These are phyloP conservation scores for Pedinophyceae sp. DNA, from an alignment of 139 green algal genomes.

Conservation along the genomic window DNA sequence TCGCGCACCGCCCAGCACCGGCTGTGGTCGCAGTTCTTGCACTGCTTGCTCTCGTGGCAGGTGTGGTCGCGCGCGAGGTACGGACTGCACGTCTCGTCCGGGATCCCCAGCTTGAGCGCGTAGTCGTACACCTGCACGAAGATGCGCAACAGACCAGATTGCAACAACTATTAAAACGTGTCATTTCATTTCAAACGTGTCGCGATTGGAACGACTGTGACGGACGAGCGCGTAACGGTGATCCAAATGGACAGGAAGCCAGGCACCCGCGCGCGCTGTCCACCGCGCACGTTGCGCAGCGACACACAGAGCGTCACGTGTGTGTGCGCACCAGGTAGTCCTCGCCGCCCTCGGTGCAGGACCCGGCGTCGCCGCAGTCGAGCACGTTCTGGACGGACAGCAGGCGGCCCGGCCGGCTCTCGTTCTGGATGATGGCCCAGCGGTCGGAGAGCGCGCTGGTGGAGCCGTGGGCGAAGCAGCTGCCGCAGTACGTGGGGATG, in stretches of 20 bases:
- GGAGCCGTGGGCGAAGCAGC: slow-evolving; percentile 66
- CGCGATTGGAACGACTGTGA: too few species aligned
- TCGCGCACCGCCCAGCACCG: slow-evolving; percentile 30
- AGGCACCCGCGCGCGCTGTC: too few species aligned
- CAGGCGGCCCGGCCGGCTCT: slow-evolving; percentile 34
- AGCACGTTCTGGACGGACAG: slow-evolving; percentile 61
- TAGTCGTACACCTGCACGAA: slow-evolving; percentile 20
- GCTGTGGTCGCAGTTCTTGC: slow-evolving; percentile 41
- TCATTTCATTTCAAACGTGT: too few species aligned
- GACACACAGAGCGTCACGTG: too few species aligned
- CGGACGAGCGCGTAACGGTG: too few species aligned
- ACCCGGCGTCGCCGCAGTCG: slow-evolving; percentile 59
- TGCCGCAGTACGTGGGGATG: slow-evolving; percentile 48
- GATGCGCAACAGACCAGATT: too few species aligned
- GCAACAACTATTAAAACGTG: too few species aligned
- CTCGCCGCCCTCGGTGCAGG: slow-evolving; percentile 37
- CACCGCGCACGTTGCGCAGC: too few species aligned
- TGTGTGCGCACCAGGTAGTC: background rate
- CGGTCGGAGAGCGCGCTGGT: slow-evolving; percentile 59
- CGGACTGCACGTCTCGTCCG: slow-evolving; percentile 74
- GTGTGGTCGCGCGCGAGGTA: slow-evolving; percentile 43
- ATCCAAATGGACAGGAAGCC: too few species aligned
- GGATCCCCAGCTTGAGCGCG: slow-evolving; percentile 27
- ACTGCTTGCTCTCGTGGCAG: slow-evolving; percentile 44
- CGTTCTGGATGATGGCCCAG: slow-evolving; percentile 58